Evolutionary conservation across 306 rosid species (phyloP).

Genomic region (Cucurbita pepo): DNA sequence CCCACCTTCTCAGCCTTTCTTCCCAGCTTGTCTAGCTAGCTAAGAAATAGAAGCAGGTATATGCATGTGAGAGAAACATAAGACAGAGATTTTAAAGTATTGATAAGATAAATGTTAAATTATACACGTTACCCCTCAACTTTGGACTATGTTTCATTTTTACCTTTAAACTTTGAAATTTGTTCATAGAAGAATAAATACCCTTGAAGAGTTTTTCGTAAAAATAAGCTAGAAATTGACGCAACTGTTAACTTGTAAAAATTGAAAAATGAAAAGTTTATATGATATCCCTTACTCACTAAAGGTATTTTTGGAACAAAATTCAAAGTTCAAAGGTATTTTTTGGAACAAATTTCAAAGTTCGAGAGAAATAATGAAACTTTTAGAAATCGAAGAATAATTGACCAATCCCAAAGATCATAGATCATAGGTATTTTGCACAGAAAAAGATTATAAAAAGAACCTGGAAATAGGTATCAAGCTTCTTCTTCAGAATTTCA

Average conservation of each 20-base stretch:
- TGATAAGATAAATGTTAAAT: not conserved
- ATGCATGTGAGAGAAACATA: not conserved
- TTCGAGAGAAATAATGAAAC: not conserved
- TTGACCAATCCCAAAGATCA: too few species aligned
- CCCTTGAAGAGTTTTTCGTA: not conserved
- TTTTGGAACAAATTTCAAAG: not conserved
- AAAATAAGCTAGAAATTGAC: too few species aligned
- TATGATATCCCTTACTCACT: too few species aligned
- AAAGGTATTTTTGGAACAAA: not conserved
- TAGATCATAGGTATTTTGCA: too few species aligned
- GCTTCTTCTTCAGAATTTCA: constrained; percentile 38
- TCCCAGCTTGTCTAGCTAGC: constrained; percentile 35
- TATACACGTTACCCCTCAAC: not conserved
- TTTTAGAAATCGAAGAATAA: not conserved
- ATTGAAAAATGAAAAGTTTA: too few species aligned
- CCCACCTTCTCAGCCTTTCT: not conserved
- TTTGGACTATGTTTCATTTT: not conserved
- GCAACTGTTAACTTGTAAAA: not conserved
- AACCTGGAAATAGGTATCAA: constrained; percentile 58
- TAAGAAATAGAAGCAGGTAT: not conserved
- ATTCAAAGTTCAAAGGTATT: not conserved
- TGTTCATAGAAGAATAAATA: not conserved
- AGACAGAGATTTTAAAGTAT: not conserved
- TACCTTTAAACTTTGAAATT: not conserved
- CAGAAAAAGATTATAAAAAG: not conserved